Conservation (phyloP, 2,329 filamentous ascomycete genomes). For the Stromatinia cepivora region DNA sequence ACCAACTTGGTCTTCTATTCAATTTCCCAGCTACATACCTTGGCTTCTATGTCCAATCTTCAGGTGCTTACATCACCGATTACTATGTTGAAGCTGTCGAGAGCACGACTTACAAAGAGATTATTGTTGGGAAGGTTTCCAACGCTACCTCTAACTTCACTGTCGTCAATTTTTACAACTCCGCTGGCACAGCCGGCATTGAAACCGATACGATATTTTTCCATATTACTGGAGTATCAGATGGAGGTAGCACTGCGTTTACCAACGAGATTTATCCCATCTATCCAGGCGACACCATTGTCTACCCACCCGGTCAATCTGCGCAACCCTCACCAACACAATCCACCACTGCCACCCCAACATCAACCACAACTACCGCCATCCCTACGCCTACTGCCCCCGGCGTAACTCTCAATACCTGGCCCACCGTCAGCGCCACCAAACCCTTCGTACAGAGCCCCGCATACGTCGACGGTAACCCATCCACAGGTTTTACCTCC, state of each 20-base stretch:
- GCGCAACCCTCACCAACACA: not conserved
- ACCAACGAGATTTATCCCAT: slow-evolving; percentile 13
- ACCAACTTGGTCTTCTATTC: not conserved
- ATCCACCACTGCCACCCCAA: not conserved
- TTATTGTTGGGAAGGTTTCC: slow-evolving; percentile 11
- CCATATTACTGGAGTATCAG: not conserved
- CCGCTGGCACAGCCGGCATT: not conserved
- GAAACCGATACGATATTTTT: not conserved
- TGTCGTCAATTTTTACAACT: slow-evolving; percentile 1
- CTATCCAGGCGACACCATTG: slow-evolving; percentile 3
- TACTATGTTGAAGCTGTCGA: slow-evolving; percentile 18
- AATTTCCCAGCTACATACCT: not conserved
- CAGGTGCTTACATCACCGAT: slow-evolving; percentile 10
- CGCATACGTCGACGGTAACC: not conserved
- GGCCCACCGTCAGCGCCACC: not conserved
- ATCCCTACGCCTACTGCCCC: not conserved
- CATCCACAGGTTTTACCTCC: not conserved
- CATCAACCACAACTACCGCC: not conserved
- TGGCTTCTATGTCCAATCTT: slow-evolving; percentile 13
- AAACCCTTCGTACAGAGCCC: not conserved
- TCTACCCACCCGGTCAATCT: slow-evolving; percentile 7
- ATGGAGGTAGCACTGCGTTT: not conserved
- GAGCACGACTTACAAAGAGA: not conserved
- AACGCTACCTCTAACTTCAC: slow-evolving; percentile 11
- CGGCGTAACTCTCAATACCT: not conserved